A percentile compares a stretch with the other conserved stretches of the same genome.
Conservation (phyloP, 2,329 filamentous ascomycete genomes). For the Trichoderma guizhouense region DNA sequence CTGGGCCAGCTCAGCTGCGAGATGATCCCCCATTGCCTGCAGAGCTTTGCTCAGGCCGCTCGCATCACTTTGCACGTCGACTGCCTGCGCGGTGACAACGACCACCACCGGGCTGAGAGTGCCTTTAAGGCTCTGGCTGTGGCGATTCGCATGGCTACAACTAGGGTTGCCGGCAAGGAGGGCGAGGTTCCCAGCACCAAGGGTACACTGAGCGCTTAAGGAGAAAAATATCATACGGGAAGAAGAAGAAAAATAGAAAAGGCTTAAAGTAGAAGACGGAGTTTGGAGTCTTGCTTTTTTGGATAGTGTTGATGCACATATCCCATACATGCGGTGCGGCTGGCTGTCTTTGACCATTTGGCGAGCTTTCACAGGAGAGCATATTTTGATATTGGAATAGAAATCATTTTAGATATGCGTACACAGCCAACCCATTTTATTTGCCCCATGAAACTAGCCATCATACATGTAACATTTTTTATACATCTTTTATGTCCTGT, state of each 20-base stretch:
- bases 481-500: conserved; percentile 50
- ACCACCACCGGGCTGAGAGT: conserved; percentile 93
- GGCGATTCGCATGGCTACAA: conserved; percentile 74
- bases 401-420: background rate
- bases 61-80: conserved; percentile 94
- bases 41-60: conserved; percentile 89
- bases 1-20: conserved; percentile 90
- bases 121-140: conserved; percentile 96
- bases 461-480: background rate
- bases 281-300: conserved; percentile 6
- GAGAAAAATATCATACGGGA: background rate
- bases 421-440: background rate
- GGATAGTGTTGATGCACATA: background rate
- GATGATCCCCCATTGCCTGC: conserved; percentile 95
- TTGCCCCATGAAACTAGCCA: background rate
- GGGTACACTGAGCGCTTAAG: conserved; percentile 70
- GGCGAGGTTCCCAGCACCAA: conserved; percentile 96
- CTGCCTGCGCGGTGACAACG: conserved; percentile 84
- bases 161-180: conserved; percentile 72
- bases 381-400: background rate
- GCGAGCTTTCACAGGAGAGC: background rate
- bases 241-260: background rate
- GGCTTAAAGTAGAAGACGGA: background rate
- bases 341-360: background rate
- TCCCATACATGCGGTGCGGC: background rate